These are phyloP conservation scores for Hypericum perforatum DNA, from an alignment of 345 rosid species.

Conservation along the genomic window DNA sequence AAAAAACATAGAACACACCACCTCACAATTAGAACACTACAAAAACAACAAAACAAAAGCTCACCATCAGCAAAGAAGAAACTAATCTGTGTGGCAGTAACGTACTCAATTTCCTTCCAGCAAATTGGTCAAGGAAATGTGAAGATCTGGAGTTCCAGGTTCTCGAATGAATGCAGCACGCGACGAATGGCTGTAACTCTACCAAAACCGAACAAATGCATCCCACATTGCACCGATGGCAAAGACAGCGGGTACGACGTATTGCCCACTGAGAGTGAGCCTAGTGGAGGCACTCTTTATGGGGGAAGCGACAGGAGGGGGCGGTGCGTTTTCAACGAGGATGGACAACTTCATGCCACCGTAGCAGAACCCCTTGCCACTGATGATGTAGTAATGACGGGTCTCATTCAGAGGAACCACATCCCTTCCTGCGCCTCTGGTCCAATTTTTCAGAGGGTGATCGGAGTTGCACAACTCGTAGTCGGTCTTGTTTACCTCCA, in stretches of 20 bases:
- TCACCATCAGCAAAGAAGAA: too few relatives aligned
- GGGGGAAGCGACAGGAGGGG: conserved; percentile 54
- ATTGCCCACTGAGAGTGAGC: conserved; percentile 21
- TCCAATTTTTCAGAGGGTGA: conserved; percentile 71
- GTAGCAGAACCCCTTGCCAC: conserved; percentile 88
- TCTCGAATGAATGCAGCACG: background rate
- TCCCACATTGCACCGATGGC: conserved; percentile 47
- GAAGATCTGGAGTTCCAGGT: background rate
- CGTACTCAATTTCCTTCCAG: conserved; percentile 14
- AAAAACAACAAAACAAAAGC: too few relatives aligned
- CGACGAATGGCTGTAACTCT: background rate
- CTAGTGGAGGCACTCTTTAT: conserved; percentile 20
- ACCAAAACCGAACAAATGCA: conserved; percentile 34
- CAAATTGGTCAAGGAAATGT: conserved; percentile 14
- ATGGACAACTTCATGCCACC: conserved; percentile 66
- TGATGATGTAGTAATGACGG: conserved; percentile 56
- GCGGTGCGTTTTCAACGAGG: conserved; percentile 57
- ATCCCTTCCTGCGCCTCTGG: conserved; percentile 83
- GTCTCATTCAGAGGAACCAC: conserved; percentile 80
- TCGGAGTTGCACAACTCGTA: conserved; percentile 61
- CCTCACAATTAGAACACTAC: too few relatives aligned
- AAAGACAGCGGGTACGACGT: conserved; percentile 34
- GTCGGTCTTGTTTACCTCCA: conserved; percentile 81
- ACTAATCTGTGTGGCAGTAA: too few relatives aligned
- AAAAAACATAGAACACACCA: too few relatives aligned